These are phyloP conservation scores for Pythium monospermum DNA, from an alignment of 352 stramenopile genomes.

Conservation along the genomic window DNA sequence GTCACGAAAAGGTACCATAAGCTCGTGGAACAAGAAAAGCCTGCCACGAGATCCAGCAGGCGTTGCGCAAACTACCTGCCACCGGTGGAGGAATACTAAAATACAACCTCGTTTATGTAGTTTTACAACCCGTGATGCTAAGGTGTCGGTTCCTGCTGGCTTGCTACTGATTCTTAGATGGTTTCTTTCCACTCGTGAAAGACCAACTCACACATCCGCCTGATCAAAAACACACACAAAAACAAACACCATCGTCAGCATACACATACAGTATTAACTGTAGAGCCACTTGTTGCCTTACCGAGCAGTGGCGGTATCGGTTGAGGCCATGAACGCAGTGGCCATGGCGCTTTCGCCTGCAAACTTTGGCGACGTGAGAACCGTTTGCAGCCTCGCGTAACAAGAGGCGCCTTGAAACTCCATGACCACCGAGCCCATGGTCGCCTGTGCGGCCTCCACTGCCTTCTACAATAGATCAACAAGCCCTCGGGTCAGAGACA, in stretches of 20 bases:
- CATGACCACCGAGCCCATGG: slow-evolving; percentile 44
- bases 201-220: slow-evolving; percentile 34
- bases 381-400: slow-evolving; percentile 15
- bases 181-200: slow-evolving; percentile 51
- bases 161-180: no score
- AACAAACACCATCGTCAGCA: not conserved
- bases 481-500: not conserved
- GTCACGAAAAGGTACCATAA: no score
- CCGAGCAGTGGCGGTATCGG: slow-evolving; percentile 24
- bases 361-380: slow-evolving; percentile 25
- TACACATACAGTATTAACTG: no score
- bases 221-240: slow-evolving; percentile 13
- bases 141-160: no score
- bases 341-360: slow-evolving; percentile 11
- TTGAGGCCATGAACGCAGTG: slow-evolving; percentile 26
- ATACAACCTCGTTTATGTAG: no score
- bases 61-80: no score
- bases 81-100: no score
- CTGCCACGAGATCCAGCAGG: no score
- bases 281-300: slow-evolving; percentile 12
- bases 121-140: no score
- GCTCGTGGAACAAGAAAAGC: no score
- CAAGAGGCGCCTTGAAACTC: slow-evolving; percentile 42
- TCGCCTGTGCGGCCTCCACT: slow-evolving; percentile 21
- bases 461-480: slow-evolving; percentile 24